Conservation (phyloP, 1,284 basidiomycete genomes). For the Sporisorium sorghi region DNA sequence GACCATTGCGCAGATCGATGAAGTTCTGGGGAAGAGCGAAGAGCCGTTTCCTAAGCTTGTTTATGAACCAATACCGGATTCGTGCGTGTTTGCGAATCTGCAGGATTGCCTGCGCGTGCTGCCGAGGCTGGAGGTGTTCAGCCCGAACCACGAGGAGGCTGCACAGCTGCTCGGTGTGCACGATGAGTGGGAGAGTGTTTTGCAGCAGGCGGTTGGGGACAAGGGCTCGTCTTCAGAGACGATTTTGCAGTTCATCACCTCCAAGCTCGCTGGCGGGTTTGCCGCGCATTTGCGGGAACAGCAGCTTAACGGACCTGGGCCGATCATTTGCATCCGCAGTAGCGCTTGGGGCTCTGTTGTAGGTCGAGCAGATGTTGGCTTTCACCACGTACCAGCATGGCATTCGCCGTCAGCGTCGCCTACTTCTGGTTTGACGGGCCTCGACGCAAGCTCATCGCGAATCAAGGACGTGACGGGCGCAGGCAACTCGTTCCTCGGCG, state of each 20-base stretch:
- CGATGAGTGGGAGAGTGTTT: conserved; percentile 24
- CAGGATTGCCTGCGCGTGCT: conserved; percentile 77
- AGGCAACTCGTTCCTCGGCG: conserved; percentile 57
- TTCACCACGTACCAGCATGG: conserved; percentile 43
- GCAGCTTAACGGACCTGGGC: conserved; percentile 11
- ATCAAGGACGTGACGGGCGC: conserved; percentile 58
- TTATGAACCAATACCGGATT: conserved; percentile 84
- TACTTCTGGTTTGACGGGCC: neutral
- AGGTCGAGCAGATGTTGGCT: conserved; percentile 19
- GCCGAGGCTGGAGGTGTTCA: conserved; percentile 75
- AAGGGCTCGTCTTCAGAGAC: neutral
- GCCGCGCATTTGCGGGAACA: conserved; percentile 7
- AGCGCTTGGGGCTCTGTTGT: conserved; percentile 55
- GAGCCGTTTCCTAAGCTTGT: conserved; percentile 72
- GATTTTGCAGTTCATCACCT: conserved; percentile 29
- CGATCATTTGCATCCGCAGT: conserved; percentile 54
- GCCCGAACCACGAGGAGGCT: conserved; percentile 72
- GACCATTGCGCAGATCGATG: conserved; percentile 77
- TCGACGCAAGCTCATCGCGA: conserved; percentile 8
- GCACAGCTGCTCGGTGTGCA: conserved; percentile 66
- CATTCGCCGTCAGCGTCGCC: conserved; percentile 15
- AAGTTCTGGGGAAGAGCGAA: conserved; percentile 63
- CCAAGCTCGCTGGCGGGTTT: conserved; percentile 24
- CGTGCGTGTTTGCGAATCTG: conserved; percentile 74
- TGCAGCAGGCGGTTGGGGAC: neutral